Evolutionary conservation across 139 green algal species (phyloP).

Genomic region (Coelastrella sp.): DNA sequence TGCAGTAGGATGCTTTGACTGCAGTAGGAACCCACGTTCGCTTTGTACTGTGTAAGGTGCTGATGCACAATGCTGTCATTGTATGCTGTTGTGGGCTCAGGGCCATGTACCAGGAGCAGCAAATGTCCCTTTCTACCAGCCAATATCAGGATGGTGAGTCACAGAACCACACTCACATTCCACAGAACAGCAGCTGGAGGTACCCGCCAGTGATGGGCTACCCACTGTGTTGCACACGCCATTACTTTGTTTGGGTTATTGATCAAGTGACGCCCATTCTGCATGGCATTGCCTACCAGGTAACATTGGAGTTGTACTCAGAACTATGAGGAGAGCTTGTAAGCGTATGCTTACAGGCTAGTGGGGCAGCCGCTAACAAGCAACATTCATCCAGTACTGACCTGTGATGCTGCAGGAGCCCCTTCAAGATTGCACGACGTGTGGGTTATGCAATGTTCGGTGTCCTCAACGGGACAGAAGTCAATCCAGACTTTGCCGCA

Average conservation of each 20-base stretch:
- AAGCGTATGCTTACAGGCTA: not conserved
- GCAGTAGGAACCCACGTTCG: too few species aligned
- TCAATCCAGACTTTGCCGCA: slow-evolving; percentile 48
- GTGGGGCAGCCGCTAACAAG: not conserved
- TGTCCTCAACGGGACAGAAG: slow-evolving; percentile 78
- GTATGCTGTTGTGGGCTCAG: slow-evolving; percentile 12
- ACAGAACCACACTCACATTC: too few species aligned
- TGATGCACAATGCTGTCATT: not conserved
- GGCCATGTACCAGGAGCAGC: slow-evolving; percentile 58
- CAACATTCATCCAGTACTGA: not conserved
- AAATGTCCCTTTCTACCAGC: slow-evolving; percentile 68
- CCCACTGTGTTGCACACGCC: too few species aligned
- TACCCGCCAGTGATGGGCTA: too few species aligned
- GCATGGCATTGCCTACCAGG: too few species aligned
- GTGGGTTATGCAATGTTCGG: slow-evolving; percentile 79
- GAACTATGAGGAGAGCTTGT: not conserved
- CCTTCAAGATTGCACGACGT: slow-evolving; percentile 62
- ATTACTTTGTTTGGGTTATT: too few species aligned
- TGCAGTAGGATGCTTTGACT: too few species aligned
- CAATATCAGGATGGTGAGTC: slow-evolving; percentile 63
- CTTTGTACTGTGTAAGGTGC: not conserved
- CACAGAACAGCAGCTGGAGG: too few species aligned
- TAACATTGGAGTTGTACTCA: not conserved
- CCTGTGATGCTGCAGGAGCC: slow-evolving; percentile 38
- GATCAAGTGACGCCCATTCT: too few species aligned